phyloP scores from a whole-genome alignment of 768 basidiomycete genomes.

The Tulasnella sp. region DNA sequence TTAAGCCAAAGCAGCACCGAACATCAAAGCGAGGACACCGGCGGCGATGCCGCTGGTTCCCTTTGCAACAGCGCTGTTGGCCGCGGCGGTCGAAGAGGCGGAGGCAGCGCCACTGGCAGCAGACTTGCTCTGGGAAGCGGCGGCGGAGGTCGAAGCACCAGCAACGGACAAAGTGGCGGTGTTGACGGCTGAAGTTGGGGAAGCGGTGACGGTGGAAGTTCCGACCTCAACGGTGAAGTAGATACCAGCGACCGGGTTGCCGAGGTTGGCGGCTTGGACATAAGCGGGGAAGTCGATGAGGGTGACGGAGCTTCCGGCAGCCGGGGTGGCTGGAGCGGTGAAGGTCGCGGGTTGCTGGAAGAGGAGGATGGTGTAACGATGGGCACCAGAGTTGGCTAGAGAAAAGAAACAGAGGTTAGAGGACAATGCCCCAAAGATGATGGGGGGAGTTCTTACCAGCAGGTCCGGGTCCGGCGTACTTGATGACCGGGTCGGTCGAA shows the following conservation, averaged over 20 bases:
- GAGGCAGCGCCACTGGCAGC: conserved; percentile 30
- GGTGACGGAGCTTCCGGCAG: conserved; percentile 21
- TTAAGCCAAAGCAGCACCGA: background rate
- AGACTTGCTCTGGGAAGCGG: background rate
- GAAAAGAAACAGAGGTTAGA: background rate
- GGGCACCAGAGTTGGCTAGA: conserved; percentile 27
- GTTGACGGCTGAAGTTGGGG: conserved; percentile 37
- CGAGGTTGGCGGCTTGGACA: conserved; percentile 23
- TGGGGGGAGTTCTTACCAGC: background rate
- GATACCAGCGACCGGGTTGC: conserved; percentile 31
- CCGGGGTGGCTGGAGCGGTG: conserved; percentile 29
- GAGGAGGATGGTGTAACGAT: conserved; percentile 32
- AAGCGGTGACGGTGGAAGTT: conserved; percentile 35
- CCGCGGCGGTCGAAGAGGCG: conserved; percentile 28
- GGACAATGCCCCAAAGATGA: no score
- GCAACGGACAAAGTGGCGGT: conserved; percentile 30
- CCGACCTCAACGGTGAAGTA: conserved; percentile 42
- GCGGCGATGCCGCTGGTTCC: background rate
- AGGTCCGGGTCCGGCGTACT: conserved; percentile 23
- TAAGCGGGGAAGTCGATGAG: conserved; percentile 23
- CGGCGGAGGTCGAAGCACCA: background rate
- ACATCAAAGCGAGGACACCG: background rate
- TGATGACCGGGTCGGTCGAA: conserved; percentile 5
- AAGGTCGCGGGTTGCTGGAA: conserved; percentile 30
- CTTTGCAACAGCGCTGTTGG: conserved; percentile 1